Percentiles rank a stretch among this genome's conserved stretches.
phyloP scores from a whole-genome alignment of 306 rosid species.

The Herpetospermum pedunculosum region DNA sequence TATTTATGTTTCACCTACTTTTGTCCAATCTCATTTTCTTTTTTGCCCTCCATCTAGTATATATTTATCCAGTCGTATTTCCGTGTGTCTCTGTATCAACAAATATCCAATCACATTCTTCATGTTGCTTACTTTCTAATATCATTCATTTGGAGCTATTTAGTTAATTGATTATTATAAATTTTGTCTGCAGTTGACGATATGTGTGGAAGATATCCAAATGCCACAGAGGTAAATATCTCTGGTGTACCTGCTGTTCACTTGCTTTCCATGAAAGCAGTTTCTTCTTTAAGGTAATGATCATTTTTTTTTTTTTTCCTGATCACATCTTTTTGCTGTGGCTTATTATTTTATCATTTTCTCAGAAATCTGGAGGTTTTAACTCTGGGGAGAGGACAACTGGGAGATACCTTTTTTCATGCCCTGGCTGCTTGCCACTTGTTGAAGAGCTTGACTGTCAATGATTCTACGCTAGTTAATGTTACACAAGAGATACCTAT shows the following conservation, averaged over 20 bases:
- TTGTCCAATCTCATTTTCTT: not conserved
- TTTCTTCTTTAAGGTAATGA: conserved; percentile 53
- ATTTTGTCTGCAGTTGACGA: conserved; percentile 63
- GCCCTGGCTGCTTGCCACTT: conserved; percentile 60
- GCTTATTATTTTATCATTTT: conserved; percentile 20
- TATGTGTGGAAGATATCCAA: conserved; percentile 93
- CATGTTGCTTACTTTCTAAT: not conserved
- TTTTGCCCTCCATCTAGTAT: not conserved
- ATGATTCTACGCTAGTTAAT: conserved; percentile 80
- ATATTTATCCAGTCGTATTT: not conserved
- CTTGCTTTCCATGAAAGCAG: conserved; percentile 68
- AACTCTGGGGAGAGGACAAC: conserved; percentile 65
- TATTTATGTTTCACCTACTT: not conserved
- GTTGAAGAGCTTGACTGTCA: conserved; percentile 59
- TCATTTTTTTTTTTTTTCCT: conserved; percentile 4
- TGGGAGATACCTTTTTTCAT: conserved; percentile 68
- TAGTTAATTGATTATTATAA: not conserved
- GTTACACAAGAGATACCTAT: conserved; percentile 77
- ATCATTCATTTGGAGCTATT: not conserved
- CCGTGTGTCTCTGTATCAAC: not conserved
- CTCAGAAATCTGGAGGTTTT: conserved; percentile 80
- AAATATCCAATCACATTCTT: not conserved
- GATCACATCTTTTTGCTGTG: not conserved
- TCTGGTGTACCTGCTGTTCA: conserved; percentile 53
- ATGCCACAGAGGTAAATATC: conserved; percentile 77